phyloP scores from a whole-genome alignment of 371 early-diverging fungal species.

The Apophysomyces ossiformis region DNA sequence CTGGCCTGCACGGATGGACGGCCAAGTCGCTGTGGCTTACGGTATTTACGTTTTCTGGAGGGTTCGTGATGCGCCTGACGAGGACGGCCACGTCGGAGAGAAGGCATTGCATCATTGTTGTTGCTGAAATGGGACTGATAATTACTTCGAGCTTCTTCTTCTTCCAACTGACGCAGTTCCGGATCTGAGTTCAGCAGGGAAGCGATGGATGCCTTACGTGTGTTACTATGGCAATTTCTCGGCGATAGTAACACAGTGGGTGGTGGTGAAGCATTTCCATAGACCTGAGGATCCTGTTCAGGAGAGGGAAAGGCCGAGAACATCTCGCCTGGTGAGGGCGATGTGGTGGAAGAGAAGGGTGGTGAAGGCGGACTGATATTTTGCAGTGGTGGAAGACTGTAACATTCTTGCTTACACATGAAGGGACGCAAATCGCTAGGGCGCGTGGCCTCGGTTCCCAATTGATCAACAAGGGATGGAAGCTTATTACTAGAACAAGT shows the following conservation, averaged over 20 bases:
- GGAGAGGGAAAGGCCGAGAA: conserved; percentile 2
- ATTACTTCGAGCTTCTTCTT: conserved; percentile 15
- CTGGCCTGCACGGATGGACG: conserved; percentile 13
- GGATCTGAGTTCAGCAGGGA: conserved; percentile 45
- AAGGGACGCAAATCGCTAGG: conserved; percentile 4
- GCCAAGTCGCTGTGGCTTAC: conserved; percentile 8
- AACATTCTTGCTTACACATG: conserved; percentile 16
- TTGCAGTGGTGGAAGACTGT: conserved; percentile 41
- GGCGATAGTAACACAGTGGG: conserved; percentile 8
- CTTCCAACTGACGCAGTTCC: conserved; percentile 26
- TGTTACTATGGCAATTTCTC: conserved; percentile 12
- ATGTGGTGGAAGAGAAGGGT: conserved; percentile 20
- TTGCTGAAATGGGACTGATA: conserved; percentile 24
- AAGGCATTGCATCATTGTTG: neutral
- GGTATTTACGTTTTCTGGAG: conserved; percentile 13
- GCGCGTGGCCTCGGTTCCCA: conserved; percentile 7
- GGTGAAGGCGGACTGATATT: conserved; percentile 27
- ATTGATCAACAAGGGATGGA: conserved; percentile 23
- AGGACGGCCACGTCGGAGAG: conserved; percentile 33
- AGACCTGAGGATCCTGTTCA: conserved; percentile 14
- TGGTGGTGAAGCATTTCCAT: conserved; percentile 11
- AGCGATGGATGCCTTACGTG: conserved; percentile 50
- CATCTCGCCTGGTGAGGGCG: conserved; percentile 21
- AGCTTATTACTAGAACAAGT: conserved; percentile 7
- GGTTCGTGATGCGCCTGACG: conserved; percentile 10